Percentiles rank a stretch among this genome's conserved stretches.
Conservation (phyloP, 352 stramenopile species). For the Phytophthora foliorum region DNA sequence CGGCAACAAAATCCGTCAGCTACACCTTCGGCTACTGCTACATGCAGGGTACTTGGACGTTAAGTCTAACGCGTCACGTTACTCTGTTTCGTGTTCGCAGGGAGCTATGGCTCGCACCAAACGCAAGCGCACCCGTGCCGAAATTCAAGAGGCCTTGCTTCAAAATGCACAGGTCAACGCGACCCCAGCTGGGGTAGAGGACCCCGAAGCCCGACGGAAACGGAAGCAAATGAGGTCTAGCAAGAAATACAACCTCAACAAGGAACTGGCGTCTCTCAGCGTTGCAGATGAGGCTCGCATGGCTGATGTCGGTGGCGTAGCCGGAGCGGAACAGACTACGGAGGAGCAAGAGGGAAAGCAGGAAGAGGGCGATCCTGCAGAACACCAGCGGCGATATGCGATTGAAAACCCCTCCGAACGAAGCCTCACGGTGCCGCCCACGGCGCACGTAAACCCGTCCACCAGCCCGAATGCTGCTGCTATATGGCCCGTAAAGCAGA, state of each 20-base stretch:
- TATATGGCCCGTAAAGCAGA: background rate
- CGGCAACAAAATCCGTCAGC: background rate
- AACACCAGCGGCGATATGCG: background rate
- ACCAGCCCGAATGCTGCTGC: no score
- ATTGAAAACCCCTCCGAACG: background rate
- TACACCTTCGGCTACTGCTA: background rate
- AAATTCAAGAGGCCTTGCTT: background rate
- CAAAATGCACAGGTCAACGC: background rate
- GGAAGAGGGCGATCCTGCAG: background rate
- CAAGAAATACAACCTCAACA: no score
- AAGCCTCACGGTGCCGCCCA: background rate
- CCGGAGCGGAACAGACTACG: background rate
- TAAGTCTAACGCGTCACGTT: slow-evolving; percentile 10
- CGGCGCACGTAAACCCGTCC: no score
- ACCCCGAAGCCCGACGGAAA: background rate
- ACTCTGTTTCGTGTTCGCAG: slow-evolving; percentile 1
- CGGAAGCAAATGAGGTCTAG: no score
- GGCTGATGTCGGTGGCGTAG: no score
- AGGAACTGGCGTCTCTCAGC: no score
- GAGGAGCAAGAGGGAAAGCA: background rate
- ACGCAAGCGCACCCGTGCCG: slow-evolving; percentile 5
- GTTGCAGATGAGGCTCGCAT: no score
- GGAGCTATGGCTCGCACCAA: background rate
- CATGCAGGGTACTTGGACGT: slow-evolving; percentile 10
- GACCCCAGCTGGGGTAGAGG: background rate